These are phyloP conservation scores for Gremmenia infestans DNA, from an alignment of 2,329 filamentous ascomycete species.

Conservation along the genomic window DNA sequence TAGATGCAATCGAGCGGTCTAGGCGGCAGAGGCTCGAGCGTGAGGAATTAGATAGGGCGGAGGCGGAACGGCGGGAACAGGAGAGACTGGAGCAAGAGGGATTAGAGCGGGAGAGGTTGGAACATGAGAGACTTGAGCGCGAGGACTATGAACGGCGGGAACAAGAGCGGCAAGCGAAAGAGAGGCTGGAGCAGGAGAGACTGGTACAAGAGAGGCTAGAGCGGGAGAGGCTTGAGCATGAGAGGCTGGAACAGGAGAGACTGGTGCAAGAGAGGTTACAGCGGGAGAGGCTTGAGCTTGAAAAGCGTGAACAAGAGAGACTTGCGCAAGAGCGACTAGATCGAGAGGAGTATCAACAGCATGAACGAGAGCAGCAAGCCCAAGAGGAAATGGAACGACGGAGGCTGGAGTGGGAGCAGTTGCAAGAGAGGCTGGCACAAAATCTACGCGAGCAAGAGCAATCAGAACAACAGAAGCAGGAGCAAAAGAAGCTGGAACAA, in stretches of 20 bases:
- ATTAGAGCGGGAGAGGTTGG: too few species aligned
- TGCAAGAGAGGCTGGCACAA: conserved; percentile 2
- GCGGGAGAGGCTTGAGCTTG: conserved; percentile 4
- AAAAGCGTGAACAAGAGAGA: conserved; percentile 4
- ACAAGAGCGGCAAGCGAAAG: too few species aligned
- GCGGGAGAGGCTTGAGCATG: conserved; percentile 17
- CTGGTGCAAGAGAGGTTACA: conserved; percentile 1
- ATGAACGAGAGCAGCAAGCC: too few species aligned
- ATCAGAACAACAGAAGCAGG: background rate
- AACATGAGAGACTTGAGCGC: too few species aligned
- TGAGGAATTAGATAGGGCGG: too few species aligned
- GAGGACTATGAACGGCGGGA: too few species aligned
- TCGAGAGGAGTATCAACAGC: too few species aligned
- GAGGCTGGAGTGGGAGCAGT: background rate
- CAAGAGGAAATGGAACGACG: too few species aligned
- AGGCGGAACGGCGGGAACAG: too few species aligned
- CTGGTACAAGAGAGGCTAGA: conserved; percentile 33
- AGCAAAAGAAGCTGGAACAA: background rate
- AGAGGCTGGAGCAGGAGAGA: background rate
- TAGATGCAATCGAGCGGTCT: too few species aligned
- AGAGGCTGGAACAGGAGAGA: conserved; percentile 28
- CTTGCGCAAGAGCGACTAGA: conserved; percentile 5
- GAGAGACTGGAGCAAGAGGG: too few species aligned
- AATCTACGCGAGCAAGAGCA: background rate
- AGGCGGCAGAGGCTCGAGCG: too few species aligned